phyloP scores from a whole-genome alignment of 495 filamentous ascomycete species.

The Aspergillus campestris region DNA sequence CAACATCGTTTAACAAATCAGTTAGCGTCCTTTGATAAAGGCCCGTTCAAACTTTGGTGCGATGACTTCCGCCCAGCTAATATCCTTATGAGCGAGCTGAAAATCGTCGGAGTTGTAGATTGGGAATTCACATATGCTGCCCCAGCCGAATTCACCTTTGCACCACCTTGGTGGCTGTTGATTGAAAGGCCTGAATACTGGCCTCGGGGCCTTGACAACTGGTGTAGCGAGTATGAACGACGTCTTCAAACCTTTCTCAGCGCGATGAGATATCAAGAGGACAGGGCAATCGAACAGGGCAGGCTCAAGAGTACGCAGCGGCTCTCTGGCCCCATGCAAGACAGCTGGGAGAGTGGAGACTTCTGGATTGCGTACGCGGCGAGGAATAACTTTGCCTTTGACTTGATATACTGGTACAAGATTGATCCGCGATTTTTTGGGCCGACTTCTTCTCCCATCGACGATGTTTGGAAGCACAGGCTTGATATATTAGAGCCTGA shows the following conservation, averaged over 20 bases:
- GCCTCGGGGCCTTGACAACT: slow-evolving; percentile 14
- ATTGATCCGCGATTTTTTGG: slow-evolving; percentile 17
- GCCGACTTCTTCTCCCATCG: neutral
- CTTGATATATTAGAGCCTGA: too few relatives aligned
- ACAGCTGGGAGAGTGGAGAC: slow-evolving; percentile 17
- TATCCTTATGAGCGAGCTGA: slow-evolving; percentile 9
- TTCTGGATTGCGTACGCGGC: slow-evolving; percentile 19
- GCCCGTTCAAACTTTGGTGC: slow-evolving; percentile 4
- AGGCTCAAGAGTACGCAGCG: slow-evolving; percentile 6
- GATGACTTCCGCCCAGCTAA: slow-evolving; percentile 13
- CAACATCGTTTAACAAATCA: slow-evolving; percentile 15
- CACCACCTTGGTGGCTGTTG: slow-evolving; percentile 35
- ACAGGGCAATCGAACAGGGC: slow-evolving; percentile 6
- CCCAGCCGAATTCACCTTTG: slow-evolving; percentile 10
- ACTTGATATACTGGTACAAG: slow-evolving; percentile 15
- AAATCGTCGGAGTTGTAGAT: neutral
- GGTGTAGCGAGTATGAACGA: slow-evolving; percentile 10
- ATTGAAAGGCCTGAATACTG: slow-evolving; percentile 19
- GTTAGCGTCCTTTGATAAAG: slow-evolving; percentile 1
- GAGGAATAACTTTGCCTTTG: slow-evolving; percentile 14
- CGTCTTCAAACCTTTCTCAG: slow-evolving; percentile 11
- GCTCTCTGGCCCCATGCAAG: slow-evolving; percentile 14
- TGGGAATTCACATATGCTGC: too few relatives aligned
- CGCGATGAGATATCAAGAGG: slow-evolving; percentile 10
- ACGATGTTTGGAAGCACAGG: neutral